A percentile compares a stretch with the other conserved stretches of the same genome.
Evolutionary conservation across 768 basidiomycete species (phyloP).

Genomic region (Termitomyces sp.): DNA sequence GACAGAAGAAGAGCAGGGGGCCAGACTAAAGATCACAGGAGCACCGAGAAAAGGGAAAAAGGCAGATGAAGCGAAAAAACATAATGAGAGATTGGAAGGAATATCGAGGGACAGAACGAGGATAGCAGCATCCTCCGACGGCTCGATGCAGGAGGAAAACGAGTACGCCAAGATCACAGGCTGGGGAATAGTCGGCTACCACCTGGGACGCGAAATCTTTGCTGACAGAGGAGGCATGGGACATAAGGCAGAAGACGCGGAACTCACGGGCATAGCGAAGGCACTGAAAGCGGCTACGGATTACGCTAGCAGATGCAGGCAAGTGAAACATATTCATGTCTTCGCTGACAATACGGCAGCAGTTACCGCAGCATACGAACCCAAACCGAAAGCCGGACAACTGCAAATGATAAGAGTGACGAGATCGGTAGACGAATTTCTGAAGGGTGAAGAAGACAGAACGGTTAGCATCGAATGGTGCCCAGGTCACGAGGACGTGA

Average conservation of each 20-base stretch:
- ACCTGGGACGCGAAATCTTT: neutral
- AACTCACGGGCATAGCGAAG: neutral
- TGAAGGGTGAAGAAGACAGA: neutral
- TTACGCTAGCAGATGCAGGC: neutral
- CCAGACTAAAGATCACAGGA: neutral
- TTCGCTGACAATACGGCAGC: neutral
- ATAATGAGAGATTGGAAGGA: neutral
- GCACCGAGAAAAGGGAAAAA: neutral
- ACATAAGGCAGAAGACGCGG: neutral
- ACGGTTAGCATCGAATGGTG: neutral
- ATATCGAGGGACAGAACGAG: neutral
- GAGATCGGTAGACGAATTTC: neutral
- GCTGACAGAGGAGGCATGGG: neutral
- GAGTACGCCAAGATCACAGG: neutral
- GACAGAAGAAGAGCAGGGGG: accelerated
- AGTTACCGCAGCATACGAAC: neutral
- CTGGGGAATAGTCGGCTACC: neutral
- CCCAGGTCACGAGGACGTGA: no score
- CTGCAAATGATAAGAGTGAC: neutral
- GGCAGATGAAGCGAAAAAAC: neutral
- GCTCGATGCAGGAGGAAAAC: neutral
- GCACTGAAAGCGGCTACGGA: neutral
- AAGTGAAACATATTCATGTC: neutral
- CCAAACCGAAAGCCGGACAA: neutral
- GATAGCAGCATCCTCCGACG: neutral